Base-by-base conservation (phyloP, 225 moss, liverwort and hornwort species). In the Lunularia cruciata region DNA sequence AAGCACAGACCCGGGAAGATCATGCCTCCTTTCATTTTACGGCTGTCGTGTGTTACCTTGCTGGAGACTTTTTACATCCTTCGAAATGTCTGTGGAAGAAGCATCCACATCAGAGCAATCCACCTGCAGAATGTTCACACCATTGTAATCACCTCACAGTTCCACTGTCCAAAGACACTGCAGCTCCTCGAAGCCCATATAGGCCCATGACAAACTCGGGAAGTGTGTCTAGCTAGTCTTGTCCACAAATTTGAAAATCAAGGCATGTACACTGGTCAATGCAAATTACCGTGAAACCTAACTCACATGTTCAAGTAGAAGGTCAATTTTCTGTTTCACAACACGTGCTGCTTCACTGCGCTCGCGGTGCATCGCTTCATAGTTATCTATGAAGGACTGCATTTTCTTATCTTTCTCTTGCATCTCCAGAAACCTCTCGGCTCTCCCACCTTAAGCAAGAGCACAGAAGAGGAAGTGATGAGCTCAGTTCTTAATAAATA, bases 351-450 rank as follows among this genome's bases (percentile, higher is more conserved):
- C 65, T 72, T 12, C 49, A 33, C 61, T 64, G 8, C 83, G 82
- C 40, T 92, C 79, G 9, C 37, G 15, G 26, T 52, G 74, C 59
- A 80, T 72, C 42, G 56, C 64, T 51, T 92, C 90, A 73, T 81
- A 89, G 39, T 84, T 88, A 56, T 95, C 88, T 68, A 95, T 88
- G 63, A 92, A 92, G 0, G 55, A 45, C 57, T 95, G 92, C 86
- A 95, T 95, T 39, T 83, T 90, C 32, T 86, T 88, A 40, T 92
- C 95, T 51, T 95, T 95, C 10, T 86, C 86, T 67, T 95, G 86
- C 91, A 95, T 87, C 71, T 95, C 88, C 23, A 84, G 52, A 65
- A 95, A 92, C 53, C 87, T 92, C 39, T 95, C 85, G 32, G 86
- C 92, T 36, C 79, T 86, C 52, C 91, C 94, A 64, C 91, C 93